phyloP scores from a whole-genome alignment of 2,329 filamentous ascomycete genomes.

The Aspergillus texensis region DNA sequence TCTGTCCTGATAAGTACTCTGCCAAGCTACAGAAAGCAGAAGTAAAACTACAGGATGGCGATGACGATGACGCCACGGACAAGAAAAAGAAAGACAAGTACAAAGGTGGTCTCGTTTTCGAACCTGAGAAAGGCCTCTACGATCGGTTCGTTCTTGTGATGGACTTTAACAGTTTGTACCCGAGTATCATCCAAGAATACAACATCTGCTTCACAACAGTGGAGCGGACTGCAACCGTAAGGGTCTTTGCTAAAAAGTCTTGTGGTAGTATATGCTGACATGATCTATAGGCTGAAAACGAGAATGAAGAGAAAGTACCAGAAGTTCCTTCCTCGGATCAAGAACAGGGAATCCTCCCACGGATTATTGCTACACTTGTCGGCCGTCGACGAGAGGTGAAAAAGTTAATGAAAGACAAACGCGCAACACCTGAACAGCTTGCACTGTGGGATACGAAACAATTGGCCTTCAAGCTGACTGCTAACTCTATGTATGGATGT shows the following conservation, averaged over 20 bases:
- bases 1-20: constrained; percentile 91
- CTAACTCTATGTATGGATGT: constrained; percentile 99
- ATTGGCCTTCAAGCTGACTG: constrained; percentile 91
- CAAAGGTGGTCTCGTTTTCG: constrained; percentile 97
- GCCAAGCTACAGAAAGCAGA: constrained; percentile 75
- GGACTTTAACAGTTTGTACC: constrained; percentile 99
- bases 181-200: constrained; percentile 98
- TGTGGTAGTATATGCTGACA: constrained; percentile 14
- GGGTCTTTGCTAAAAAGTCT: constrained; percentile 29
- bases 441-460: constrained; percentile 99
- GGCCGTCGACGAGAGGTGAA: constrained; percentile 89
- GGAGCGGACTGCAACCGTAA: constrained; percentile 71
- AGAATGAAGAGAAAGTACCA: constrained; percentile 85
- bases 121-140: constrained; percentile 95
- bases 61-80: constrained; percentile 67
- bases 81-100: constrained; percentile 99
- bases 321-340: constrained; percentile 76
- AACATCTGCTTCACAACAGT: constrained; percentile 99
- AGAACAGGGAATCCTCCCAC: constrained; percentile 82
- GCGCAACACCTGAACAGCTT: constrained; percentile 80
- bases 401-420: constrained; percentile 93
- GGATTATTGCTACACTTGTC: constrained; percentile 89
- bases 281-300: constrained; percentile 51
- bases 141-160: constrained; percentile 98
- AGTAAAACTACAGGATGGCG: constrained; percentile 67